These are phyloP conservation scores for Nepenthes gracilis DNA, from an alignment of 148 eudicot genomes.

Conservation along the genomic window DNA sequence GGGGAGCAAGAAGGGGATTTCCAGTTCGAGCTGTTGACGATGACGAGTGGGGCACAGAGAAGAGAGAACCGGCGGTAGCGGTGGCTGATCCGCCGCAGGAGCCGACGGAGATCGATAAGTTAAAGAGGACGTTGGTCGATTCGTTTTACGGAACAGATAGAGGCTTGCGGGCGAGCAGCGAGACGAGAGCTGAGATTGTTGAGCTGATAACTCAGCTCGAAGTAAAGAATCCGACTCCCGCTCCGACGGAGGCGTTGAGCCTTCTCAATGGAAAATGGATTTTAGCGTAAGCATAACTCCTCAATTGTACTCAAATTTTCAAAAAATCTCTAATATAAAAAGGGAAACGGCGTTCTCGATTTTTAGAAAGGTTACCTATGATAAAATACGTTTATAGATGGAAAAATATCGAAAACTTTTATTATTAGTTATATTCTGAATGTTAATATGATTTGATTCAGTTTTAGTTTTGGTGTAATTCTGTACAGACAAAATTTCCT, in stretches of 20 bases:
- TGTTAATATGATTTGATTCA: too few relatives aligned
- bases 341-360: too few relatives aligned
- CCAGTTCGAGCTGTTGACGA: conserved; percentile 9
- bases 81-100: conserved; percentile 20
- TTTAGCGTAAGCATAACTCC: conserved; percentile 42
- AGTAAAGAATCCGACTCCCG: conserved; percentile 73
- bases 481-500: too few relatives aligned
- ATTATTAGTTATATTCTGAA: too few relatives aligned
- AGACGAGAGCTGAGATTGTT: conserved; percentile 73
- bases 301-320: background rate
- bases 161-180: conserved; percentile 66
- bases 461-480: too few relatives aligned
- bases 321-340: background rate
- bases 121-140: conserved; percentile 59
- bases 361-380: too few relatives aligned
- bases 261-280: conserved; percentile 93
- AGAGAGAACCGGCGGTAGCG: conserved; percentile 11
- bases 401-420: too few relatives aligned
- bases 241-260: conserved; percentile 72
- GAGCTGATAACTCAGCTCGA: conserved; percentile 78
- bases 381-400: too few relatives aligned
- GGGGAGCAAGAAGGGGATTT: background rate
- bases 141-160: conserved; percentile 74
- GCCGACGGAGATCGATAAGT: conserved; percentile 28
- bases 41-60: conserved; percentile 24